phyloP scores from a whole-genome alignment of 1,284 basidiomycete species.

The Cutaneotrichosporon sp. region DNA sequence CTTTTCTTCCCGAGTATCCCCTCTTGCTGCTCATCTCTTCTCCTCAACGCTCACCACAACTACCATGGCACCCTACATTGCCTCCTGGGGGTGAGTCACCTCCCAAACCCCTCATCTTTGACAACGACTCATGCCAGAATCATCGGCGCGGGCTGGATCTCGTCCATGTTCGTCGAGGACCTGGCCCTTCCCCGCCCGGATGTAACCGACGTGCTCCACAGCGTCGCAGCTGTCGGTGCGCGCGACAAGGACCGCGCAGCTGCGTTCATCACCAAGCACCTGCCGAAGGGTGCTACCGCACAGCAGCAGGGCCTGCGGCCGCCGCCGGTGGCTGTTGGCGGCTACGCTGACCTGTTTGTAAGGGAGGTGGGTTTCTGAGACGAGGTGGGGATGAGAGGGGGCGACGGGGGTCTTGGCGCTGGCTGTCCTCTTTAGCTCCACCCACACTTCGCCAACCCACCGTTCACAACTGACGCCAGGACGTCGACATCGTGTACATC shows the following conservation, averaged over 20 bases:
- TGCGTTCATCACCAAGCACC: slow-evolving; percentile 49
- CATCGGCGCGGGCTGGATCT: slow-evolving; percentile 38
- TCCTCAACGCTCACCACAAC: background rate
- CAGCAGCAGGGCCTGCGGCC: slow-evolving; percentile 35
- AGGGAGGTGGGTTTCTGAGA: slow-evolving; percentile 37
- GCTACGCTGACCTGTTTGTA: slow-evolving; percentile 53
- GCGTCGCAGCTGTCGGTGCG: slow-evolving; percentile 54
- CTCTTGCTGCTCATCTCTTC: background rate
- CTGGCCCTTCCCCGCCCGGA: slow-evolving; percentile 45
- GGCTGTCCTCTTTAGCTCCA: too few relatives aligned
- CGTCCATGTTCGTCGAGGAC: slow-evolving; percentile 52
- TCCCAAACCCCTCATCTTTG: background rate
- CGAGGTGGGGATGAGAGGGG: background rate
- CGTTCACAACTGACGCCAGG: slow-evolving; percentile 49
- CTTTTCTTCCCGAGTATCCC: background rate
- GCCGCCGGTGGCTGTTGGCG: slow-evolving; percentile 37
- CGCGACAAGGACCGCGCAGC: slow-evolving; percentile 47
- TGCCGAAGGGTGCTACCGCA: slow-evolving; percentile 37
- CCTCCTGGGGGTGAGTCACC: slow-evolving; percentile 16
- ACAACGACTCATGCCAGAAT: slow-evolving; percentile 15
- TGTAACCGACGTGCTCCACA: slow-evolving; percentile 54
- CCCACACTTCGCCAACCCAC: too few relatives aligned
- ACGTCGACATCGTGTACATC: slow-evolving; percentile 57
- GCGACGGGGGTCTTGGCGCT: too few relatives aligned
- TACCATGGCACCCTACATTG: slow-evolving; percentile 20